phyloP scores from a whole-genome alignment of 2,329 filamentous ascomycete species.

The Parastagonospora avenae region DNA sequence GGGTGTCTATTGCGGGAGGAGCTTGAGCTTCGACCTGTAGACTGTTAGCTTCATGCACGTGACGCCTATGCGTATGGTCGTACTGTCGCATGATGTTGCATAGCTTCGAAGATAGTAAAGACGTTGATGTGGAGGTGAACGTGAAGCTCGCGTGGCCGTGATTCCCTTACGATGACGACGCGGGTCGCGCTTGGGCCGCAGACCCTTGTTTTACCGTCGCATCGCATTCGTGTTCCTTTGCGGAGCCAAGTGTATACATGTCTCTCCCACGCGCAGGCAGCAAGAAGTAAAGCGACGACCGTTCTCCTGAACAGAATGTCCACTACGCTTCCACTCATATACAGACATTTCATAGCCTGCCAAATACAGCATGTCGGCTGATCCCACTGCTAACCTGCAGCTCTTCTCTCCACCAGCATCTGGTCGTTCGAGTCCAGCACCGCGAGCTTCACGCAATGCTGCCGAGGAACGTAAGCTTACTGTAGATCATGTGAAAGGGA shows the following conservation, averaged over 20 bases:
- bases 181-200: conserved; percentile 12
- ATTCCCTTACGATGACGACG: conserved; percentile 19
- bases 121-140: not conserved
- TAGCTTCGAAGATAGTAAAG: conserved; percentile 1
- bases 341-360: conserved; percentile 20
- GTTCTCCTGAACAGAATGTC: conserved; percentile 35
- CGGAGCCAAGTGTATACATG: not conserved
- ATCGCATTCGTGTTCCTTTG: conserved; percentile 20
- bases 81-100: conserved; percentile 17
- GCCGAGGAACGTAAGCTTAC: conserved; percentile 60
- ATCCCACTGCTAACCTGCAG: conserved; percentile 43
- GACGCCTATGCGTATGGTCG: not conserved
- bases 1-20: conserved; percentile 2
- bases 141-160: conserved; percentile 14
- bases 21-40: not conserved
- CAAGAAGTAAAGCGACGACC: conserved; percentile 14
- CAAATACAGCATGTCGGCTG: conserved; percentile 46
- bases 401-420: conserved; percentile 77
- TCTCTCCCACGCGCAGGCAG: conserved; percentile 18
- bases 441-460: conserved; percentile 77
- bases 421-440: conserved; percentile 76
- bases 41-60: not conserved
- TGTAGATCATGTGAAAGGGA: conserved; percentile 61
- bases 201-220: conserved; percentile 14
- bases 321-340: conserved; percentile 18